phyloP scores from a whole-genome alignment of 495 filamentous ascomycete genomes.

The Xylaria grammica region DNA sequence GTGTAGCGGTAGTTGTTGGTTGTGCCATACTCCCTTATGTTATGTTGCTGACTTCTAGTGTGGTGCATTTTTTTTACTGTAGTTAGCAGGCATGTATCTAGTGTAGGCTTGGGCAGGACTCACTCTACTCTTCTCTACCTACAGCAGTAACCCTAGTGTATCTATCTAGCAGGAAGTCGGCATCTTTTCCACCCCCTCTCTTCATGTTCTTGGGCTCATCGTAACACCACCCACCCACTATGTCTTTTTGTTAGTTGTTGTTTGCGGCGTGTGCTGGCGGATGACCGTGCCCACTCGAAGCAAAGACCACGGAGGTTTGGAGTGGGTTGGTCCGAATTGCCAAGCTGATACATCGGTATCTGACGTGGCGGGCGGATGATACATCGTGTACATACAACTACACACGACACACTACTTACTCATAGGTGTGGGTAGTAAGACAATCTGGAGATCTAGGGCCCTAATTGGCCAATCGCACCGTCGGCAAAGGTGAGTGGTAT shows the following conservation, averaged over 20 bases:
- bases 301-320: neutral
- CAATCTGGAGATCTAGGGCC: neutral
- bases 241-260: constrained; percentile 6
- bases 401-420: neutral
- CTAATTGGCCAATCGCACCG: neutral
- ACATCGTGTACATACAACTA: constrained; percentile 1
- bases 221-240: constrained; percentile 9
- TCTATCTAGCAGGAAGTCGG: neutral
- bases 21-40: no score
- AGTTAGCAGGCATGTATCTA: no score
- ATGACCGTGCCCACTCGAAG: constrained; percentile 3
- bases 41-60: neutral
- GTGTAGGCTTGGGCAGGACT: no score
- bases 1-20: no score
- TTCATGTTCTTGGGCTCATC: neutral
- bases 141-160: no score
- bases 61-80: no score
- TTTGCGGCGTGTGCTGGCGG: constrained; percentile 18
- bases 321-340: neutral
- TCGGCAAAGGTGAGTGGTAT: neutral
- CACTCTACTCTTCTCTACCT: no score
- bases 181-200: neutral
- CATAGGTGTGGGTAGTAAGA: constrained; percentile 2
- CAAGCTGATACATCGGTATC: constrained; percentile 12
- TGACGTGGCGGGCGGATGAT: constrained; percentile 19